Base-by-base conservation (phyloP, 2,329 filamentous ascomycete genomes). In the Moelleriella libera region DNA sequence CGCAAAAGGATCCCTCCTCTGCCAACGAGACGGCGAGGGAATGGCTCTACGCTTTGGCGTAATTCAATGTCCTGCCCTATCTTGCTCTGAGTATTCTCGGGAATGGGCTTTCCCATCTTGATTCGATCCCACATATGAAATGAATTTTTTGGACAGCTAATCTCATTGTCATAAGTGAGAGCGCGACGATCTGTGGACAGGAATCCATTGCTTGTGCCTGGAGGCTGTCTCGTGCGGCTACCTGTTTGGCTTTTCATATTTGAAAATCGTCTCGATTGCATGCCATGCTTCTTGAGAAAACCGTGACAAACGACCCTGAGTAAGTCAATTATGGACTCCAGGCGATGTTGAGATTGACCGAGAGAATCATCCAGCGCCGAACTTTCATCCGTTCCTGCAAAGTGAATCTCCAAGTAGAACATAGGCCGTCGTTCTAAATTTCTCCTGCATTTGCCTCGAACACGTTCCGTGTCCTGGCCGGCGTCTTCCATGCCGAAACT, bases 351-450 rank as follows among this genome's bases (percentile, higher is more conserved):
- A 30, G 68, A 67, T 10, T 73, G 67, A 46, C 73, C 66, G 2
- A 76, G 58, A 10, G 72, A 28, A 2, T 60, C 53, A 21, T 65
- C 59, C 5, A 59, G 48, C 14, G 64, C 60, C n/a, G 69, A 63
- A 2, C 62, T 30, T n/a, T 64, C 61, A 2, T 56, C 50, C 9
- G 49, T 48, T 43, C 44, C 47, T 28, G 47, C 48, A 40, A 74
- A 56, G 2, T 70, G 65, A 37, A 95, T 75, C 30, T 78, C 78
- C n/a, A 97, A 65, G 55, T 82, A 84, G 57, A 95, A 97, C 81
- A 90, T 90, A 0, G 90, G 88, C 80, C 87, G 92, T 45, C 79
- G 76, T 57, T 96, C 88, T 8, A 89, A 68, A 0, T 80, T 73
- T 58, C 86, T 90, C 42, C 70, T 72, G 10, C 65, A 63, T 56